These are phyloP conservation scores for Cercospora zeae-maydis DNA, from an alignment of 2,329 filamentous ascomycete species.

Conservation along the genomic window DNA sequence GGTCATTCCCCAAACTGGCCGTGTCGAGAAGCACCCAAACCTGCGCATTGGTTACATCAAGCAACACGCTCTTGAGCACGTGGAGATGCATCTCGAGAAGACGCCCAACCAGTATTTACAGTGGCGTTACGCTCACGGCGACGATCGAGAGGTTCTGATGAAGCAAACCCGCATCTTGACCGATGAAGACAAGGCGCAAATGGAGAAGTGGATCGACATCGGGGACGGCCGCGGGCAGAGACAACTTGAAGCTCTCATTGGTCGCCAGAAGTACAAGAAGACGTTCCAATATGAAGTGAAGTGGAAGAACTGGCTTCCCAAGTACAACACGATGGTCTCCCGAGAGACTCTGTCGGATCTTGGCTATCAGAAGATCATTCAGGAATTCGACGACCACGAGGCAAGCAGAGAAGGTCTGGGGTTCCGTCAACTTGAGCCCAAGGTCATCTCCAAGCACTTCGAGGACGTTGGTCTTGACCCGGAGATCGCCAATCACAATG, in stretches of 20 bases:
- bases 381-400: slow-evolving; percentile 98
- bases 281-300: slow-evolving; percentile 98
- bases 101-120: slow-evolving; percentile 98
- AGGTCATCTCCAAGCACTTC: slow-evolving; percentile 95
- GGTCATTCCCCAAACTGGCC: slow-evolving; percentile 74
- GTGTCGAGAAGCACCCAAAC: slow-evolving; percentile 97
- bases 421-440: slow-evolving; percentile 88
- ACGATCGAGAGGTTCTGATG: slow-evolving; percentile 93
- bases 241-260: slow-evolving; percentile 83
- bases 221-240: slow-evolving; percentile 74
- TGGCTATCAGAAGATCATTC: slow-evolving; percentile 88
- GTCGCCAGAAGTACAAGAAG: slow-evolving; percentile 99
- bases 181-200: slow-evolving; percentile 77
- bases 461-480: slow-evolving; percentile 94
- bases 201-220: slow-evolving; percentile 85
- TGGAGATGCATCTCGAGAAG: slow-evolving; percentile 99
- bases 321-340: slow-evolving; percentile 88
- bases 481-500: slow-evolving; percentile 98
- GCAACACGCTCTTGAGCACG: slow-evolving; percentile 97
- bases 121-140: slow-evolving; percentile 96
- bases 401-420: slow-evolving; percentile 97
- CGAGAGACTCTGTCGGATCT: slow-evolving; percentile 83
- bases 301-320: slow-evolving; percentile 84
- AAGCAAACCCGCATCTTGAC: slow-evolving; percentile 94
- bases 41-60: slow-evolving; percentile 99